Percentiles rank a stretch among this genome's conserved stretches.
Evolutionary conservation across 306 rosid species (phyloP).

Genomic region (Ceratonia siliqua): DNA sequence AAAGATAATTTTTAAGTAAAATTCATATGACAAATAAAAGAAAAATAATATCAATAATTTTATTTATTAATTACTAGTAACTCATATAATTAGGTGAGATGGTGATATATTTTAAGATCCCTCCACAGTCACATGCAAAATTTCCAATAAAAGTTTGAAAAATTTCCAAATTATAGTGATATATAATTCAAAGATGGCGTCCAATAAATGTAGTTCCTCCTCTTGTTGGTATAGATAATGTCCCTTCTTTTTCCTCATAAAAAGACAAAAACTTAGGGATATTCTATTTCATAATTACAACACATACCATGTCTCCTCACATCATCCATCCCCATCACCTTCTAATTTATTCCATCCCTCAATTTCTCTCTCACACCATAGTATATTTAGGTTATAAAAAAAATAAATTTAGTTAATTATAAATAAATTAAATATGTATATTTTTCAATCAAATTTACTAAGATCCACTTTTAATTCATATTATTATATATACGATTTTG

Average conservation of each 20-base stretch:
- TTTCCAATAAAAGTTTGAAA: neutral
- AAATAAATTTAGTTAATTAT: too few relatives aligned
- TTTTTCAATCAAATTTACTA: too few relatives aligned
- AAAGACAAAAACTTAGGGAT: conserved; percentile 28
- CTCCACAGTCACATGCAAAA: neutral
- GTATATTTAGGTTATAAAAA: too few relatives aligned
- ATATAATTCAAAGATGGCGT: conserved; percentile 19
- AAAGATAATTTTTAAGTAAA: neutral
- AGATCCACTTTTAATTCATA: too few relatives aligned
- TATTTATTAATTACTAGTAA: neutral
- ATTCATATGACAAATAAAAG: neutral
- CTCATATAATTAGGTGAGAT: too few relatives aligned
- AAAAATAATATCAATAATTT: neutral
- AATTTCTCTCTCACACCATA: neutral
- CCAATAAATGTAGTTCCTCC: neutral
- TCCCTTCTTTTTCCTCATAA: neutral
- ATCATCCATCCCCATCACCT: conserved; percentile 2
- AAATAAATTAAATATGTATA: too few relatives aligned
- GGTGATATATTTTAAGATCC: too few relatives aligned
- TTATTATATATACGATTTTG: too few relatives aligned
- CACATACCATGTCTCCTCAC: neutral
- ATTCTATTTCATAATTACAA: conserved; percentile 3
- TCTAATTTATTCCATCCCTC: conserved; percentile 18
- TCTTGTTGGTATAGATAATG: neutral
- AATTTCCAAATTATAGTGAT: neutral